Evolutionary conservation across 257 asterid species (phyloP).

Genomic region (Ajuga chamaepitys): DNA sequence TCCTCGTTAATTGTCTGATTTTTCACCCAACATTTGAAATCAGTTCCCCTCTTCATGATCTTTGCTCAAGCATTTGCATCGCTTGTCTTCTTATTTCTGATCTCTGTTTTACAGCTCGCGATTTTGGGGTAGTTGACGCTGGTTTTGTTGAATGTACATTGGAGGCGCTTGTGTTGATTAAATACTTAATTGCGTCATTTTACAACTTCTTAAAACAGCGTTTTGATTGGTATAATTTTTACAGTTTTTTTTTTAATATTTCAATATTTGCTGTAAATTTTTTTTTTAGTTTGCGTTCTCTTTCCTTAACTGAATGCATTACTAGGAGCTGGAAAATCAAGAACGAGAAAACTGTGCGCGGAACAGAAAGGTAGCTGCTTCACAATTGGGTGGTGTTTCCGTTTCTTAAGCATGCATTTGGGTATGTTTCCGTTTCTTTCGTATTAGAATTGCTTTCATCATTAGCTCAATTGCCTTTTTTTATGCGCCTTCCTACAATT

Average conservation of each 20-base stretch:
- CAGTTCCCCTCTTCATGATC: constrained; percentile 15
- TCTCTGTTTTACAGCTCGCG: constrained; percentile 25
- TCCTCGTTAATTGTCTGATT: constrained; percentile 24
- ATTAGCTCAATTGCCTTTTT: neutral
- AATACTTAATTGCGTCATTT: neutral
- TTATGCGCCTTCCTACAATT: too few relatives aligned
- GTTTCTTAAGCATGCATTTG: neutral
- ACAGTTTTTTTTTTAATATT: neutral
- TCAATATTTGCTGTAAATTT: neutral
- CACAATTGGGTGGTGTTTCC: neutral
- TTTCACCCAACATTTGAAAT: constrained; percentile 12
- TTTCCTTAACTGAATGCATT: neutral
- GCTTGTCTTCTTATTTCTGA: constrained; percentile 5
- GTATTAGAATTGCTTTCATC: neutral
- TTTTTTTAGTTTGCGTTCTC: neutral
- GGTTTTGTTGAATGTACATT: neutral
- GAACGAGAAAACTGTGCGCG: neutral
- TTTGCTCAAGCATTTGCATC: neutral
- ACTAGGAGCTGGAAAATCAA: neutral
- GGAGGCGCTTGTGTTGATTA: constrained; percentile 4
- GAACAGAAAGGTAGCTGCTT: neutral
- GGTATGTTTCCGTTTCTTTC: neutral
- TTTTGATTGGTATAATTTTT: neutral
- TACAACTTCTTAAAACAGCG: neutral
- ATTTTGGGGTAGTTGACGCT: constrained; percentile 11